Conservation (phyloP, 352 stramenopile species). For the Phytophthora meadii region DNA sequence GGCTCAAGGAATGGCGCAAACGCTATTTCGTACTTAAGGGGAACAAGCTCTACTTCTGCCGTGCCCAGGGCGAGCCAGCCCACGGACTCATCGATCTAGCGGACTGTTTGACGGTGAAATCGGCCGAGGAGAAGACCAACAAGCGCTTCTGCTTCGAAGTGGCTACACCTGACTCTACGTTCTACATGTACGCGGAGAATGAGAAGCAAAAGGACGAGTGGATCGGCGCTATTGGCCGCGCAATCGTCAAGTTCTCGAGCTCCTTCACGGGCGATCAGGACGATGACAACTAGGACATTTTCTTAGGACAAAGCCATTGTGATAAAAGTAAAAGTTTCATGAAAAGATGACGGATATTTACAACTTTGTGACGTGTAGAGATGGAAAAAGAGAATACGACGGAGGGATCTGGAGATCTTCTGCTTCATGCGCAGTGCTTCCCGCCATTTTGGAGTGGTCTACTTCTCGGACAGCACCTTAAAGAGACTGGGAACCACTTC, state of each 20-base stretch:
- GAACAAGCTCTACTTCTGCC: conserved; percentile 93
- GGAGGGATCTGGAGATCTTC: conserved; percentile 1
- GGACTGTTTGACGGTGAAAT: conserved; percentile 92
- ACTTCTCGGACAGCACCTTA: conserved; percentile 88
- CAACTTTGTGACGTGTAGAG: conserved; percentile 28
- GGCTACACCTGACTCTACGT: conserved; percentile 87
- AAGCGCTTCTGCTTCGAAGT: conserved; percentile 93
- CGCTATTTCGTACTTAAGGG: conserved; percentile 93
- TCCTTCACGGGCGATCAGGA: conserved; percentile 95
- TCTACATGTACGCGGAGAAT: conserved; percentile 93
- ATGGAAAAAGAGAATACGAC: conserved; percentile 21
- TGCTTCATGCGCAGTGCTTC: conserved; percentile 34
- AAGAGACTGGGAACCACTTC: conserved; percentile 88
- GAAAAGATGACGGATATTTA: conserved; percentile 34
- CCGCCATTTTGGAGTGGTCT: conserved; percentile 20
- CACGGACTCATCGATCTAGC: conserved; percentile 92
- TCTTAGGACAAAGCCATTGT: conserved; percentile 3
- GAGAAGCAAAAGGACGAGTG: conserved; percentile 94
- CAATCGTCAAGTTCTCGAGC: conserved; percentile 97
- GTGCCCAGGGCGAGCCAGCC: conserved; percentile 70
- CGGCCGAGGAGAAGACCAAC: conserved; percentile 92
- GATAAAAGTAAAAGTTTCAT: too few species aligned
- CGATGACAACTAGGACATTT: conserved; percentile 47
- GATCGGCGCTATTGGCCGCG: conserved; percentile 96
- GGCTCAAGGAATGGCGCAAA: conserved; percentile 92